Evolutionary conservation across 176 grass and related monocot genomes (phyloP).

Genomic region (Zoysia pacifica): DNA sequence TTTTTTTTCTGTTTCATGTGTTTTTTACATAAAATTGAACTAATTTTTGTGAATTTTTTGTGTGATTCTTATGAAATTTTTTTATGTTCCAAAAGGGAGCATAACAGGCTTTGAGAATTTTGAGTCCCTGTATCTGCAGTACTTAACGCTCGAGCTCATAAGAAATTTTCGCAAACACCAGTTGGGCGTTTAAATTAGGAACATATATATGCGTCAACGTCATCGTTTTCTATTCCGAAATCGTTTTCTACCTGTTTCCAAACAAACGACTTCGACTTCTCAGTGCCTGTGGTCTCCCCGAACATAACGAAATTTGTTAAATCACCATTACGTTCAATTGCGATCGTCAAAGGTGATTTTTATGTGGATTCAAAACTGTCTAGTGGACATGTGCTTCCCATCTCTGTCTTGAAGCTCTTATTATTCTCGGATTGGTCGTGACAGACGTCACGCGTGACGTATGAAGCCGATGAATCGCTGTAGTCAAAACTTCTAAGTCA

Average conservation of each 20-base stretch:
- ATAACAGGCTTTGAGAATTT: too few species aligned
- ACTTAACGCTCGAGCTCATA: too few species aligned
- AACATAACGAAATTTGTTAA: background rate
- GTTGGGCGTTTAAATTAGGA: background rate
- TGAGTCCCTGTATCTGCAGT: too few species aligned
- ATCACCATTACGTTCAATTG: background rate
- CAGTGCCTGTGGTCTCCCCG: too few species aligned
- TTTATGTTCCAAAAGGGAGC: too few species aligned
- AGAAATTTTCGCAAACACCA: background rate
- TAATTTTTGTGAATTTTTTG: too few species aligned
- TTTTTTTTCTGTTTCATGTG: too few species aligned
- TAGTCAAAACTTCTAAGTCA: background rate
- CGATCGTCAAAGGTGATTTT: background rate
- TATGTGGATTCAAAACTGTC: background rate
- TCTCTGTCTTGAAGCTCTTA: background rate
- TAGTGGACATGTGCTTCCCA: background rate
- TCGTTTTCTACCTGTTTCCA: background rate
- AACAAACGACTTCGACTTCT: background rate
- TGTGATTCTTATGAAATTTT: too few species aligned
- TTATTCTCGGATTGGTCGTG: background rate
- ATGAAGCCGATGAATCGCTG: background rate
- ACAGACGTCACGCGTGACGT: constrained; percentile 35
- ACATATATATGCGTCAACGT: background rate
- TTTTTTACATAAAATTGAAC: too few species aligned
- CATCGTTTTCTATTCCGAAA: background rate